phyloP scores from a whole-genome alignment of 1,284 basidiomycete genomes.

The Heimioporus retisporus region DNA sequence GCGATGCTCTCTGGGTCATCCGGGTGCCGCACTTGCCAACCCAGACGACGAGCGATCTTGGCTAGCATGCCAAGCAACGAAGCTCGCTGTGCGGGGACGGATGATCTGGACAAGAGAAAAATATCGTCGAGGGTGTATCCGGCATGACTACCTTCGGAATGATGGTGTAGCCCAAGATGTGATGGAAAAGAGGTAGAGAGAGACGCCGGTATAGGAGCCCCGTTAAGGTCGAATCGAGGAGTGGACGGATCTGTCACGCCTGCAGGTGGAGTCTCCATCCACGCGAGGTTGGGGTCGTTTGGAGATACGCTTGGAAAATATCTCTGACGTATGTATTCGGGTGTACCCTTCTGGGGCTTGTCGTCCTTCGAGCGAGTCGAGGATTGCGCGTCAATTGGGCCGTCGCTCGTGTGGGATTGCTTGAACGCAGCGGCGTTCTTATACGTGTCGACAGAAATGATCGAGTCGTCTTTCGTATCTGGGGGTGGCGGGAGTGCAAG shows the following conservation, averaged over 20 bases:
- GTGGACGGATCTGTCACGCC: slow-evolving; percentile 36
- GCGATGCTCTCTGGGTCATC: slow-evolving; percentile 43
- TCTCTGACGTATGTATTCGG: slow-evolving; percentile 84
- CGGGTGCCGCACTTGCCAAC: slow-evolving; percentile 37
- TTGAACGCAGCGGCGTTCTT: slow-evolving; percentile 31
- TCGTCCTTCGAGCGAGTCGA: slow-evolving; percentile 4
- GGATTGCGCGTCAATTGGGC: slow-evolving; percentile 11
- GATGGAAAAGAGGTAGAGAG: slow-evolving; percentile 72
- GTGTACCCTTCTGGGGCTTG: slow-evolving; percentile 75
- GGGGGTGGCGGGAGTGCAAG: slow-evolving; percentile 66
- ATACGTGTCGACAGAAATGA: slow-evolving; percentile 65
- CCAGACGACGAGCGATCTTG: slow-evolving; percentile 63
- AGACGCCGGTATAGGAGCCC: slow-evolving; percentile 66
- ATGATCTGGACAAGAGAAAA: slow-evolving; percentile 85
- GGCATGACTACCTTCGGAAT: slow-evolving; percentile 80
- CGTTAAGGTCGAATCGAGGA: slow-evolving; percentile 82
- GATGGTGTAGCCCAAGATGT: slow-evolving; percentile 92
- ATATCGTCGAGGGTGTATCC: slow-evolving; percentile 94
- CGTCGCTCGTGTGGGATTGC: slow-evolving; percentile 10
- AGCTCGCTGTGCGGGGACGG: slow-evolving; percentile 86
- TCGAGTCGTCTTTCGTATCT: slow-evolving; percentile 50
- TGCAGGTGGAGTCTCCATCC: slow-evolving; percentile 65
- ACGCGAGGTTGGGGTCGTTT: slow-evolving; percentile 79
- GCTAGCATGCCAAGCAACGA: slow-evolving; percentile 84
- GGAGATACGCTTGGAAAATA: slow-evolving; percentile 85